Percentiles rank a stretch among this genome's conserved stretches.
Conservation (phyloP, 169 alveolate species). For the Theileria parva region DNA sequence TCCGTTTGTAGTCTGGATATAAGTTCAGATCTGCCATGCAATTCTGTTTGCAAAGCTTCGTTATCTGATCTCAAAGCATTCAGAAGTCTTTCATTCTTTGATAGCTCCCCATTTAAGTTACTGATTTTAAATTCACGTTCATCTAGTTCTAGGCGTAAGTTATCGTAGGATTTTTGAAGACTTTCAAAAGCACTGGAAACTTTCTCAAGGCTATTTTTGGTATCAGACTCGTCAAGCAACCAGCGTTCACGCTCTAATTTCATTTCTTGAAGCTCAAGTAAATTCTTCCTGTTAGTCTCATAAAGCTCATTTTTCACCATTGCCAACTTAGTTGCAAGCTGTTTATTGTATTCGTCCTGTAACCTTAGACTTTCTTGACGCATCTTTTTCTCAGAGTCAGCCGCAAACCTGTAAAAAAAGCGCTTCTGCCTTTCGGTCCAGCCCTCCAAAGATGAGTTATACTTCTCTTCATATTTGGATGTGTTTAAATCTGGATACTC, state of each 20-base stretch:
- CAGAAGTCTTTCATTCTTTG: slow-evolving; percentile 30
- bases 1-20: slow-evolving; percentile 41
- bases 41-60: slow-evolving; percentile 32
- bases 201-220: slow-evolving; percentile 9
- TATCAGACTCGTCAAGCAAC: slow-evolving; percentile 46
- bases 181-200: slow-evolving; percentile 29
- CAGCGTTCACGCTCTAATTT: slow-evolving; percentile 47
- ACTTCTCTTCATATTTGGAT: neutral
- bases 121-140: slow-evolving; percentile 20
- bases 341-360: slow-evolving; percentile 51
- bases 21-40: slow-evolving; percentile 33
- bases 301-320: slow-evolving; percentile 30
- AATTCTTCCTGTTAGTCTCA: slow-evolving; percentile 28
- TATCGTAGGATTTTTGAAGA: slow-evolving; percentile 61
- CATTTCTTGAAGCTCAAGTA: slow-evolving; percentile 42
- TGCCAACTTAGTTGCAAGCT: slow-evolving; percentile 51
- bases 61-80: slow-evolving; percentile 29
- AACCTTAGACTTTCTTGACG: slow-evolving; percentile 57
- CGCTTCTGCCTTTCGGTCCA: slow-evolving; percentile 17
- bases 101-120: slow-evolving; percentile 30
- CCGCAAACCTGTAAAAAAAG: slow-evolving; percentile 47
- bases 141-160: slow-evolving; percentile 37
- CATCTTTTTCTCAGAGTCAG: slow-evolving; percentile 57
- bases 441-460: neutral
- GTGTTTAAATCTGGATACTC: neutral